Percentiles rank a stretch among this genome's conserved stretches.
These are phyloP conservation scores for Lecanicillium sp. DNA, from an alignment of 2,329 filamentous ascomycete species.

Conservation along the genomic window DNA sequence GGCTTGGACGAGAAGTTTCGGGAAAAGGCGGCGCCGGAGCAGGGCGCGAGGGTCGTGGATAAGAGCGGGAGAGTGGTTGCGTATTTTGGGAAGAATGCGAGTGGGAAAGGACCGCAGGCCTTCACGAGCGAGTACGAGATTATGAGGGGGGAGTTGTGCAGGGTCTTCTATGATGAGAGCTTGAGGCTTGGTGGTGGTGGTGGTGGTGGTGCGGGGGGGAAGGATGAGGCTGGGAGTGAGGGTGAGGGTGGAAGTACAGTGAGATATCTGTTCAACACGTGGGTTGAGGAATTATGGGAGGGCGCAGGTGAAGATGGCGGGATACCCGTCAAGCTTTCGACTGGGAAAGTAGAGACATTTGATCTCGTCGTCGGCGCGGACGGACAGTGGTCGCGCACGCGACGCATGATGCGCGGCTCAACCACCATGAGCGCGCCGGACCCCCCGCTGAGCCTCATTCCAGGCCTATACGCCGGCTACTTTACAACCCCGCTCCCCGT, in stretches of 20 bases:
- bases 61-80: conserved; percentile 30
- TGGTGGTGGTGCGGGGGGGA: too few relatives aligned
- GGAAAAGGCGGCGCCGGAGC: conserved; percentile 36
- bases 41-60: conserved; percentile 40
- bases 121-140: conserved; percentile 49
- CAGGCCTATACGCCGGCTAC: conserved; percentile 26
- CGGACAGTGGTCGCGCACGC: conserved; percentile 44
- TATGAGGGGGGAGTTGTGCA: conserved; percentile 45
- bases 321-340: conserved; percentile 35
- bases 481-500: conserved; percentile 28
- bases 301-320: conserved; percentile 26
- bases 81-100: conserved; percentile 29
- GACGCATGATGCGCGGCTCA: conserved; percentile 33
- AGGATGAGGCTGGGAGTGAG: too few relatives aligned
- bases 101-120: conserved; percentile 23
- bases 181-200: too few relatives aligned
- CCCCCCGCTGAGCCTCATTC: conserved; percentile 17
- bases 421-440: conserved; percentile 19
- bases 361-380: conserved; percentile 52
- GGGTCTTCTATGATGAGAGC: conserved; percentile 34
- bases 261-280: conserved; percentile 25
- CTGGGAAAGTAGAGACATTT: conserved; percentile 37
- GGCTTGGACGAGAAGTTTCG: conserved; percentile 40
- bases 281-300: conserved; percentile 19
- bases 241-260: too few relatives aligned